Evolutionary conservation across 148 eudicot species (phyloP), one percentile per base, ranked within the genome.

Genomic region (Rhododendron ferrugineum): DNA sequence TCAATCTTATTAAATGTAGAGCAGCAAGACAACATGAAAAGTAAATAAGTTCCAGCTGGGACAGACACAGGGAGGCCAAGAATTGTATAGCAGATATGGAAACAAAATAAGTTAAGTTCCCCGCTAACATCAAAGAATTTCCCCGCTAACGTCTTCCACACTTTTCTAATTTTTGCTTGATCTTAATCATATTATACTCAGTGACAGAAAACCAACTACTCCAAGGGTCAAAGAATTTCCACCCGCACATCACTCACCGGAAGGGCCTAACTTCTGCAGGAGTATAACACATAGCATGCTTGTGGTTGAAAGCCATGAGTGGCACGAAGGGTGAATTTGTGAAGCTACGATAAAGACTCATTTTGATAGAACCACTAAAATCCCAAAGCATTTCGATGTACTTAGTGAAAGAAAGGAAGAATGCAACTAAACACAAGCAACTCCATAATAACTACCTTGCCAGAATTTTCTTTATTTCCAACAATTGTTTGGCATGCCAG

Each of bases 401-500:
- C 58, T 50, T 80, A 6, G 73, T 34, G 66, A 44, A 2, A 44
- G 46, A 60, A 36, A 34, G 66, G 58, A 78, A 83, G 49, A 78
- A 78, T 50, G 78, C 3, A 60, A n/a, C 14, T 60, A 56, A 22
- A 80, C 5, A 64, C 37, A 47, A 75, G n/a, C 20, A 11, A 79
- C n/a, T 32, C 14, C 23, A 84, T 26, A 22, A 78, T 4, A 40
- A 70, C 73, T 91, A 94, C 99, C 98, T 97, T 95, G 86, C 99
- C 99, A 42, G 93, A 94, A 84, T 95, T 97, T 84, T 97, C 96
- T 91, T 95, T 95, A 68, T 97, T 91, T 68, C 99, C 99, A 66
- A 97, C 99, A 81, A 97, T 97, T 8, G 99, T 94, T 89, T 97
- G 99, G 86, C 99, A 97, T 83, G 99, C 98, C 20, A 97, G 90